Percentiles rank a stretch among this genome's conserved stretches.
These are phyloP conservation scores for Dalbergia cultrata DNA, from an alignment of 306 rosid species.

Conservation along the genomic window DNA sequence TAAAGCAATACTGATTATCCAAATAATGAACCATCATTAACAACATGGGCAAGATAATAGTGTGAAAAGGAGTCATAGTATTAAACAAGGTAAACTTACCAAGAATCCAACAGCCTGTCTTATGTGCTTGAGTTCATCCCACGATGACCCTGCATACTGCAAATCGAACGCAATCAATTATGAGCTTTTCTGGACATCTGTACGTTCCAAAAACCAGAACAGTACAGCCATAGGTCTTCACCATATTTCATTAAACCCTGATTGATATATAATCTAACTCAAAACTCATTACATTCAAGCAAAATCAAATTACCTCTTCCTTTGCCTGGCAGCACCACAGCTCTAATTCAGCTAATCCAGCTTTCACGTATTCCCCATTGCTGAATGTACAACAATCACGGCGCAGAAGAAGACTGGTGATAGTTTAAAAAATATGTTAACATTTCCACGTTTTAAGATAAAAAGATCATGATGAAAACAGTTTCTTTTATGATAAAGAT, in stretches of 20 bases:
- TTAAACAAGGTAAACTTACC: constrained; percentile 57
- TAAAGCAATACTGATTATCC: not conserved
- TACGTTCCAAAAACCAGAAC: not conserved
- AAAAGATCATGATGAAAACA: constrained; percentile 8
- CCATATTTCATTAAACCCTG: constrained; percentile 1
- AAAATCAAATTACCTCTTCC: constrained; percentile 64
- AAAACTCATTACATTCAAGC: constrained; percentile 1
- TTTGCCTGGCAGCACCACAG: constrained; percentile 91
- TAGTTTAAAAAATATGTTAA: constrained; percentile 31
- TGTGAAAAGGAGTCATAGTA: not conserved
- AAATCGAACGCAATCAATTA: constrained; percentile 26
- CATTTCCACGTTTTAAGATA: constrained; percentile 26
- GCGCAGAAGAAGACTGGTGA: constrained; percentile 85
- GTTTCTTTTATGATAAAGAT: not conserved
- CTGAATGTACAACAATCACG: constrained; percentile 99
- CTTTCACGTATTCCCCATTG: constrained; percentile 92
- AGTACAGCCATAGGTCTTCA: not conserved
- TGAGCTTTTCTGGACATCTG: constrained; percentile 15
- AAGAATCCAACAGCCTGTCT: constrained; percentile 94
- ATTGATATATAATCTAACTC: constrained; percentile 1
- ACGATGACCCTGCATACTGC: constrained; percentile 87
- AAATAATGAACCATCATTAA: constrained; percentile 11
- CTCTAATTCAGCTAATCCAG: constrained; percentile 96
- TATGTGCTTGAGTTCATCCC: constrained; percentile 94
- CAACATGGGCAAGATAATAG: not conserved